These are phyloP conservation scores for Dendrobium catenatum DNA, from an alignment of 106 monocot genomes.

Conservation along the genomic window DNA sequence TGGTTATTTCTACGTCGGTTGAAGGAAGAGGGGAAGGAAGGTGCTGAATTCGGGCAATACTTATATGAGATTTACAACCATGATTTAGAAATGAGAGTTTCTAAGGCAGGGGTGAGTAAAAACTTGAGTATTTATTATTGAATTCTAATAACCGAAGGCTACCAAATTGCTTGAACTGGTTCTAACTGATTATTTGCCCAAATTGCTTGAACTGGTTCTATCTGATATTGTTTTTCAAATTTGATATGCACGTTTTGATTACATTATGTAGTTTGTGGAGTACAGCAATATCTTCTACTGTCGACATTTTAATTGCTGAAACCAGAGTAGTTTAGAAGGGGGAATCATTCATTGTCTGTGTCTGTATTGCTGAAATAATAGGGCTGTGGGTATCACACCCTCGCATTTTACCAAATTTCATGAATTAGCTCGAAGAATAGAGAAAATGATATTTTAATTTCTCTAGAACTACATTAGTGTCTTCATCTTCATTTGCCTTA, in stretches of 20 bases:
- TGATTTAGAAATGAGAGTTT: slow-evolving; percentile 84
- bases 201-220: too few species aligned
- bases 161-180: not conserved
- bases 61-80: slow-evolving; percentile 97
- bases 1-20: slow-evolving; percentile 89
- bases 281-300: too few species aligned
- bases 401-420: too few species aligned
- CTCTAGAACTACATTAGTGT: too few species aligned
- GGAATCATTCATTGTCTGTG: too few species aligned
- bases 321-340: too few species aligned
- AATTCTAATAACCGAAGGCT: not conserved
- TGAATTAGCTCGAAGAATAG: too few species aligned
- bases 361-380: too few species aligned
- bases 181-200: not conserved
- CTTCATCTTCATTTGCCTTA: too few species aligned
- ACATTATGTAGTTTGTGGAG: not conserved
- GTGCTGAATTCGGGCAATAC: slow-evolving; percentile 81
- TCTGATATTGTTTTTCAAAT: not conserved
- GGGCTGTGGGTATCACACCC: too few species aligned
- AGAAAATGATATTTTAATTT: too few species aligned
- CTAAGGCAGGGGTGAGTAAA: slow-evolving; percentile 84
- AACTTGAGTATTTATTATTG: not conserved
- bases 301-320: too few species aligned
- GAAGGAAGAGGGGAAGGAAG: slow-evolving; percentile 95
- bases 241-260: not conserved